Evolutionary conservation across 208 protist species (phyloP), one percentile per base, ranked within the genome.

Genomic region (Eutreptiella sp.): DNA sequence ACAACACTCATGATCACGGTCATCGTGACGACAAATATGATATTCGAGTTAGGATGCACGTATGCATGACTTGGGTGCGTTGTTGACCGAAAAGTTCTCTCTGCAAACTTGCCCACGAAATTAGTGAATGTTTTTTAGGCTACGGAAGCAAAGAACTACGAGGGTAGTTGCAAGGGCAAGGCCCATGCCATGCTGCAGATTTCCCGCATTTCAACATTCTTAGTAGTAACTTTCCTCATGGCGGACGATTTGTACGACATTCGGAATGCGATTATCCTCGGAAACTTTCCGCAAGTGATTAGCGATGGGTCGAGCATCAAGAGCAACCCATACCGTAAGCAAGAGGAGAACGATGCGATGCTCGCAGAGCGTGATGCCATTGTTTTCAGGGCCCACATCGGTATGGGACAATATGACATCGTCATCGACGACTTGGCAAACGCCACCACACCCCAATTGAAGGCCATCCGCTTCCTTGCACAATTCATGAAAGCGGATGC

Each of bases 221-320:
- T n/a, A n/a, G n/a, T n/a, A n/a, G n/a, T n/a, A n/a, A n/a, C n/a
- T n/a, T n/a, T n/a, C n/a, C n/a, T n/a, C 9, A 87, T 85, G 81
- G 69, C 78, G 0, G 83, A 92, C 73, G 73, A 73, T 1, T 76
- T 92, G 14, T 92, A 82, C 43, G 85, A 92, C 42, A 79, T 73
- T 29, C 72, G 87, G 38, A 89, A 90, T 52, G 74, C 73, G 43
- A 64, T 93, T n/a, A 67, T 67, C 0, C 63, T 91, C 0, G 87
- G 87, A 35, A 90, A 90, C 74, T 90, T 77, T 57, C 70, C 84
- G 54, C 75, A 85, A 38, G 81, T 73, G 38, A 73, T 93, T 27
- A 75, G 80, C 1, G 83, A 89, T 23, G 79, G 65, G 29, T 79
- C 71, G 50, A 67, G 53, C 7, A 72, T 69, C 3, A 60, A 68